These are phyloP conservation scores for Termitomyces sp. DNA, from an alignment of 768 basidiomycete species.

Conservation along the genomic window DNA sequence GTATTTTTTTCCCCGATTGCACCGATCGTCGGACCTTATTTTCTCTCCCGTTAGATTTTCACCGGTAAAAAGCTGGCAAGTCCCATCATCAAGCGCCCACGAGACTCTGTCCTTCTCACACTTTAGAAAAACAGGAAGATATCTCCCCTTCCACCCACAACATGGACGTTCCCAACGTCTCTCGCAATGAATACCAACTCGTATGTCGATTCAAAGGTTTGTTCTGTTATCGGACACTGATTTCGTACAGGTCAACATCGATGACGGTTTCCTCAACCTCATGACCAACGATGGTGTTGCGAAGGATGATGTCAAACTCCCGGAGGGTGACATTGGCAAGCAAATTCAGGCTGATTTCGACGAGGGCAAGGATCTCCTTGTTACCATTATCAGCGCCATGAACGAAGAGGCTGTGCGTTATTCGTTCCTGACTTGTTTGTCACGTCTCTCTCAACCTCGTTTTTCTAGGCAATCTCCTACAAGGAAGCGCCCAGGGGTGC, in stretches of 20 bases:
- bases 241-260: conserved; percentile 66
- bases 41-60: conserved; percentile 69
- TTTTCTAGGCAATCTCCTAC: conserved; percentile 62
- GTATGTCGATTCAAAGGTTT: conserved; percentile 34
- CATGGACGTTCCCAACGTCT: conserved; percentile 98
- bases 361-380: conserved; percentile 79
- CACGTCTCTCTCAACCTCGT: neutral
- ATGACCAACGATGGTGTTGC: conserved; percentile 73
- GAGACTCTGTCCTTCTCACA: neutral
- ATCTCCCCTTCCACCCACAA: conserved; percentile 98
- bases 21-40: conserved; percentile 9
- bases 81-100: conserved; percentile 17
- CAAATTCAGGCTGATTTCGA: conserved; percentile 72
- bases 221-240: conserved; percentile 1
- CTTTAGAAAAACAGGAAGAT: conserved; percentile 60
- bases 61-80: conserved; percentile 93
- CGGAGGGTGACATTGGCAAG: conserved; percentile 77
- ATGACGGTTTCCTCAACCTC: conserved; percentile 94
- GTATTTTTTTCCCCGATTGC: conserved; percentile 26
- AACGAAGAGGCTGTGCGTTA: conserved; percentile 72
- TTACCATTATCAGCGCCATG: conserved; percentile 89
- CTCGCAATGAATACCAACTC: conserved; percentile 86
- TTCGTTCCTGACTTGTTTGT: neutral
- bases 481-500: conserved; percentile 83
- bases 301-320: conserved; percentile 95